Base-by-base conservation (phyloP, 805 yeast species). In the Kuraishia ogatae region DNA sequence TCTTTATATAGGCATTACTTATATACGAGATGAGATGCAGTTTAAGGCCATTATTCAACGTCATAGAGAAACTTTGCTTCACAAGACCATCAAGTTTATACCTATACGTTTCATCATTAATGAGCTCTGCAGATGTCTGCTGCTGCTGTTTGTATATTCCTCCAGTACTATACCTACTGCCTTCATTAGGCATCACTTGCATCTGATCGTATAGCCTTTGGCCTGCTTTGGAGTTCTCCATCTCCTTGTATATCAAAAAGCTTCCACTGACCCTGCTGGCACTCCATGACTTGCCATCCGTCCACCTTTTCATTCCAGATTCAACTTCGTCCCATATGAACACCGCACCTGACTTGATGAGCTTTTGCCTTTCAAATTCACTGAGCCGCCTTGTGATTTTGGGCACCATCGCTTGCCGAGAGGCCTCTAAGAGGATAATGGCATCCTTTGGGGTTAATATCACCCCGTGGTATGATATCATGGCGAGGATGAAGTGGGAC, bases 231-330 rank as follows among this genome's bases (percentile, higher is more conserved):
- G 60, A 55, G 10, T 62, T 60, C 57, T 81, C 84, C 74, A 84
- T 77, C 64, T 86, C 90, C 53, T 80, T 76, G 66, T 85, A 85
- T 2, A 81, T 78, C 29, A 85, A 68, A 62, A 85, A 85, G 1
- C 79, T 74, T 3, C 88, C 87, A 2, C 77, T 75, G 1, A 87
- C 90, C 56, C 90, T 74, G 0, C 87, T 81, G 1, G 91, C 88
- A 56, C 82, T 75, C 92, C 93, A 86, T 39, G 78, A 75, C 58
- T 79, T 78, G 20, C 92, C 89, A 62, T 86, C 93, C 1, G 92
- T 86, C 92, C 93, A 86, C 28, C 92, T 70, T 58, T 82, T 78
- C 83, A 87, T 84, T 19, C 83, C 86, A 49, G 88, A 82, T 60
- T 81, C 84, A 15, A 76, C 71, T 64, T 86, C 92, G 64, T 82